Evolutionary conservation across 148 eudicot species (phyloP), one percentile per base, ranked within the genome.

Genomic region (Vaccinium myrtillus): DNA sequence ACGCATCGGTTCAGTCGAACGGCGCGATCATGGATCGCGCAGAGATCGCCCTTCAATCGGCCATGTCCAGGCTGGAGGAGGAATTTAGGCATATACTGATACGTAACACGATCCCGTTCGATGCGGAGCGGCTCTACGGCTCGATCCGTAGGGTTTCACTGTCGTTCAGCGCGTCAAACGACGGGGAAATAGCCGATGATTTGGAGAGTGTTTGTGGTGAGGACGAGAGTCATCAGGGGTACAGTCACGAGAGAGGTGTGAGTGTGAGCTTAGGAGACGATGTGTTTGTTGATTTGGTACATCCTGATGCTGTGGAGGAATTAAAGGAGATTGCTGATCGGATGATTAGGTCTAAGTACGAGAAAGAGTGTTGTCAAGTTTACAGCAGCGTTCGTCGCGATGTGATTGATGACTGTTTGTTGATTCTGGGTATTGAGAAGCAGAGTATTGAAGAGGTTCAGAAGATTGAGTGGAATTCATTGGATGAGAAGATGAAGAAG

Each of bases 291-390:
- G 98, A 96, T 84, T 83, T 96, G 87, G 84, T 97, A 1, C 74
- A 84, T 10, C 88, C 85, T 2, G 92, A 91, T 23, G 95, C 93
- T 8, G 88, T 93, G 6, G 74, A 51, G 16, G 93, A 92, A 16
- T 87, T 97, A 6, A 89, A 90, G 39, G 95, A 94, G 75, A 97
- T 97, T 11, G 95, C 94, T 4, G 93, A 92, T 86, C 82, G 98
- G 46, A 94, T 97, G 98, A 91, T 97, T 84, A 84, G 92, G 56
- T 91, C 98, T 0, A 93, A 92, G 69, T 97, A 95, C 61, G 98
- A 94, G 80, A 91, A 94, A 48, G 99, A 97, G 85, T 95, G 98
- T 71, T 97, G 96, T 79, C 98, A 95, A 87, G 95, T 95, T 23
- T 97, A 90, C 56, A 91, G 90, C 49, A 88, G 89, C 25, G 91